These are phyloP conservation scores for Penicillium brevicompactum DNA, from an alignment of 2,329 filamentous ascomycete species.

Conservation along the genomic window DNA sequence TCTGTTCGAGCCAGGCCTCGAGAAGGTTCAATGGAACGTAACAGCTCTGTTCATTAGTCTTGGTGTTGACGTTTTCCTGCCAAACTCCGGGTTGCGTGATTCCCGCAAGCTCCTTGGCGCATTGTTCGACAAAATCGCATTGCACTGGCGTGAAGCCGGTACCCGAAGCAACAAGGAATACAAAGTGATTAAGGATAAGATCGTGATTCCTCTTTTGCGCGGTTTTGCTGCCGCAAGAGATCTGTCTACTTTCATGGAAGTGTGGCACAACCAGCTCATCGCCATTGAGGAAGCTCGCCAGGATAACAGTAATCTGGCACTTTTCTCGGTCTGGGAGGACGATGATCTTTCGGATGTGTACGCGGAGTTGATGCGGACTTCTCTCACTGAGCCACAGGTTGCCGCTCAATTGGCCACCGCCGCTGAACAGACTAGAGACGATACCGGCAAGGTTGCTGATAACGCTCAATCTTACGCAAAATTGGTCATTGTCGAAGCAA, in stretches of 20 bases:
- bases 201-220: constrained; percentile 43
- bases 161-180: constrained; percentile 26
- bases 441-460: constrained; percentile 30
- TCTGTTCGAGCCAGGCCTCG: constrained; percentile 35
- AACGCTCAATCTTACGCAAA: constrained; percentile 36
- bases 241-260: constrained; percentile 39
- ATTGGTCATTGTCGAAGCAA: constrained; percentile 40
- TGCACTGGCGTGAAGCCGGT: constrained; percentile 32
- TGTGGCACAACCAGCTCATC: constrained; percentile 45
- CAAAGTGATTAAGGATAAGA: constrained; percentile 37
- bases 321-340: constrained; percentile 49
- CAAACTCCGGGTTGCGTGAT: constrained; percentile 45
- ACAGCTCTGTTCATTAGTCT: constrained; percentile 45
- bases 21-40: constrained; percentile 43
- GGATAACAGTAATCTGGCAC: constrained; percentile 20
- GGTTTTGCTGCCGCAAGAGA: constrained; percentile 46
- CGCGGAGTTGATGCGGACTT: constrained; percentile 35
- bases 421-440: constrained; percentile 28
- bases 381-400: constrained; percentile 32
- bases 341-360: constrained; percentile 44
- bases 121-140: constrained; percentile 38
- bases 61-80: constrained; percentile 47
- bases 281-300: constrained; percentile 37
- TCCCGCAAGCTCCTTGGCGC: constrained; percentile 39
- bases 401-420: constrained; percentile 35